Base-by-base conservation (phyloP, 2,329 filamentous ascomycete genomes). In the Daldinia eschscholtzii region DNA sequence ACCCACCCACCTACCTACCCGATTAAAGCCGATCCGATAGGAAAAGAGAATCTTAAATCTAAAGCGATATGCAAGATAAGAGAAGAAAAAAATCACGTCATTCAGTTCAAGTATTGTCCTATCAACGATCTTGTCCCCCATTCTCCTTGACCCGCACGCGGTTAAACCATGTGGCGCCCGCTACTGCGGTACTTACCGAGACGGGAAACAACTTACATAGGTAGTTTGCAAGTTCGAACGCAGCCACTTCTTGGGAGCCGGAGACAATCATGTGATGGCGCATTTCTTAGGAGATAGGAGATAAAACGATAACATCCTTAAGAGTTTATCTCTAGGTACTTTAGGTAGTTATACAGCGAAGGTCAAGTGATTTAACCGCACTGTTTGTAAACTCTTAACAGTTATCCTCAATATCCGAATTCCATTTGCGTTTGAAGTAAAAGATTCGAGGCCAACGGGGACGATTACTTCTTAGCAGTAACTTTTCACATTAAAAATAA, bases 61-160 rank as follows among this genome's bases (percentile, higher is more conserved):
- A 3, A 4, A 28, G n/a, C 2, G 7, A 1, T 28, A 64, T 68
- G 62, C 61, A 60, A 67, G 69, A 67, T 68, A 70, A 66, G 64
- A 57, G 28, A 35, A 30, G 18, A 67, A 26, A 56, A 44, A 20
- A 70, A 72, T 62, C 70, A 71, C 67, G 70, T 70, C 67, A 71
- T 71, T 56, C 41, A 65, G 20, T 26, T 53, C 20, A 46, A 35
- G 6, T 58, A 28, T 63, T 65, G 42, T n/a, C n/a, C n/a, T n/a
- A n/a, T n/a, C n/a, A n/a, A n/a, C 37, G 48, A 67, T 61, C 53
- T n/a, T n/a, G n/a, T 50, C 42, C 56, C 13, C 35, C 62, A 62
- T 56, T 23, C 33, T 18, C 30, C 18, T 58, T 61, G 53, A 23
- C n/a, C 48, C 28, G 28, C 44, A 52, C 55, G 18, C 50, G 39